Base-by-base conservation (phyloP, 305 asterid genomes). In the Solanum hybrid region DNA sequence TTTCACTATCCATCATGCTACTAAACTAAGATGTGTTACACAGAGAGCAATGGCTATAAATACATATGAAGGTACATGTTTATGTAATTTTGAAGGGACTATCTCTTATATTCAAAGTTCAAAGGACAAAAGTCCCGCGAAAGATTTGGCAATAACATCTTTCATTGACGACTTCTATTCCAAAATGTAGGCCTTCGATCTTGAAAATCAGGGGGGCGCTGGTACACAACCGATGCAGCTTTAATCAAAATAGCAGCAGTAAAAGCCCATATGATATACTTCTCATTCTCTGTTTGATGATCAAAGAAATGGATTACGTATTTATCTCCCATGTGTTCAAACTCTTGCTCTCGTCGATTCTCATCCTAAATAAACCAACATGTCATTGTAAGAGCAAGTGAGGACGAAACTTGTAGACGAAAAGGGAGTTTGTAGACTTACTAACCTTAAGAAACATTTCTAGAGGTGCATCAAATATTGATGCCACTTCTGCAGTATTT, bases 361-460 rank as follows among this genome's bases (percentile, higher is more conserved):
- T 96, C 97, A 86, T 96, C 92, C 98, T 96, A 93, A 89, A 88
- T 40, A 31, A 42, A 39, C 90, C 57, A 24, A 42, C 74, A 51
- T 31, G 7, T 29, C 13, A 31, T 33, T 5, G n/a, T 11, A 88
- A 51, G 89, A 89, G 71, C 64, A 88, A 88, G 82, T 22, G 31
- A 78, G 9, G 22, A 82, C 3, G 33, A 88, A 42, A 89, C 28
- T 24, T 82, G 83, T 29, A 74, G 39, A 51, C 40, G 34, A 16
- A 29, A 84, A 46, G 88, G 39, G 6, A 57, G 51, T 73, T 69
- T 29, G 22, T 36, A 42, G 83, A 69, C 18, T 76, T 73, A 89
- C 85, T 76, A 35, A 95, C 98, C 98, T 96, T 92, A 46, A 96
- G 96, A 93, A 95, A 95, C 96, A 96, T 96, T 89, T 94, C 97